Conservation (phyloP, 2,329 filamentous ascomycete species). For the Aureobasidium mangrovei region DNA sequence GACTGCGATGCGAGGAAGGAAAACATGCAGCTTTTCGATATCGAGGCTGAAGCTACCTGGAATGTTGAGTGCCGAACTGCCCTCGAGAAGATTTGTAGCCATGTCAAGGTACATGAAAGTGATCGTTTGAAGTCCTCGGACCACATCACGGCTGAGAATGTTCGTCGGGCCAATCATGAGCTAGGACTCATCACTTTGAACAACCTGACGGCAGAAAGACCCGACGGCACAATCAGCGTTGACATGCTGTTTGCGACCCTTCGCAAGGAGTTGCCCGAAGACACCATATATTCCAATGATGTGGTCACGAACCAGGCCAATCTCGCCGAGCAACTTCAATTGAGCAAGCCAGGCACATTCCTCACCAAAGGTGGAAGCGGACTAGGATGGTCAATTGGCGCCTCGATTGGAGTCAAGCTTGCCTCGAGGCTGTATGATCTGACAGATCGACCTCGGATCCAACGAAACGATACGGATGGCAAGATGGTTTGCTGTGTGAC, state of each 20-base stretch:
- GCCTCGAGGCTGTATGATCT: conserved; percentile 15
- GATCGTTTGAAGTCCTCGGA: too few species aligned
- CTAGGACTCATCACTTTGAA: background rate
- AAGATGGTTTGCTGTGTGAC: conserved; percentile 14
- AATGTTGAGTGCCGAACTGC: conserved; percentile 41
- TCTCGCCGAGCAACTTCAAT: conserved; percentile 16
- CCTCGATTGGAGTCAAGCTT: conserved; percentile 18
- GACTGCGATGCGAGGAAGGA: conserved; percentile 56
- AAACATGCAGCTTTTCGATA: conserved; percentile 45
- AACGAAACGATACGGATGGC: background rate
- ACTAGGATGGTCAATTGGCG: conserved; percentile 18
- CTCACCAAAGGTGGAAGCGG: conserved; percentile 19
- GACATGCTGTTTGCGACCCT: conserved; percentile 14
- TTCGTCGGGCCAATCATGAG: too few species aligned
- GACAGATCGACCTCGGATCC: conserved; percentile 1
- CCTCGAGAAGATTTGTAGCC: conserved; percentile 52
- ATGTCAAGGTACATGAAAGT: background rate
- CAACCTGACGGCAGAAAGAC: background rate
- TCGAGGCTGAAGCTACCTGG: conserved; percentile 40
- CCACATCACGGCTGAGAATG: too few species aligned
- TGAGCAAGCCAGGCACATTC: conserved; percentile 12
- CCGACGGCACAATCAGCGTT: conserved; percentile 14
- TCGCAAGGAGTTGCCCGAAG: conserved; percentile 5
- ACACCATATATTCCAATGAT: conserved; percentile 18
- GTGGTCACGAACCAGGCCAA: conserved; percentile 17